Conservation (phyloP, 2,329 filamentous ascomycete genomes). For the Cladosporium sp. region DNA sequence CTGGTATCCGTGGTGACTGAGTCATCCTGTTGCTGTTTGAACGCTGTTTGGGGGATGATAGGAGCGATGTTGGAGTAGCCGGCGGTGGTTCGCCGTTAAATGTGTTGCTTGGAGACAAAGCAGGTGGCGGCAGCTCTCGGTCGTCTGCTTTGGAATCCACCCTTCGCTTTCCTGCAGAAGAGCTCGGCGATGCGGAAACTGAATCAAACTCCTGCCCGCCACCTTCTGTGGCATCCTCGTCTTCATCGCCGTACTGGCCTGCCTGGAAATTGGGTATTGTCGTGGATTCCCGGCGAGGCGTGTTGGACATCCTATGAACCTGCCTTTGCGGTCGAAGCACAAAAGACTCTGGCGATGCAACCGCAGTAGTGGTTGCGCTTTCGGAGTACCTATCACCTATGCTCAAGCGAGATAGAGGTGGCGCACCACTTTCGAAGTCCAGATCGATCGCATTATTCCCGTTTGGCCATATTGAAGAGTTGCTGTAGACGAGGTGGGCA, state of each 20-base stretch:
- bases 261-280: constrained; percentile 23
- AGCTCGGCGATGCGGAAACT: background rate
- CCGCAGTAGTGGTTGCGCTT: background rate
- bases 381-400: constrained; percentile 15
- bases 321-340: background rate
- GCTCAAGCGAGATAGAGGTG: constrained; percentile 14
- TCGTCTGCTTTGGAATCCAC: constrained; percentile 4
- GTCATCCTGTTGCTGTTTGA: background rate
- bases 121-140: background rate
- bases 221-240: constrained; percentile 2
- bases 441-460: constrained; percentile 17
- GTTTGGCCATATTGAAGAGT: background rate
- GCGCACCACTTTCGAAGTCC: constrained; percentile 22
- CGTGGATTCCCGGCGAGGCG: constrained; percentile 22
- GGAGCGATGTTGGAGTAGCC: constrained; percentile 6
- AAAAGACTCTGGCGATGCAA: background rate
- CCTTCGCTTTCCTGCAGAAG: background rate
- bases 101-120: background rate
- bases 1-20: background rate
- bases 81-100: background rate
- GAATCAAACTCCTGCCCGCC: background rate
- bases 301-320: constrained; percentile 7
- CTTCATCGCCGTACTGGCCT: too few relatives aligned
- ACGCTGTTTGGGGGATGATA: background rate
- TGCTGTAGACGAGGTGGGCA: background rate